Base-by-base conservation (phyloP, 192 early-diverging fungal species). In the Backusella morwellensis region DNA sequence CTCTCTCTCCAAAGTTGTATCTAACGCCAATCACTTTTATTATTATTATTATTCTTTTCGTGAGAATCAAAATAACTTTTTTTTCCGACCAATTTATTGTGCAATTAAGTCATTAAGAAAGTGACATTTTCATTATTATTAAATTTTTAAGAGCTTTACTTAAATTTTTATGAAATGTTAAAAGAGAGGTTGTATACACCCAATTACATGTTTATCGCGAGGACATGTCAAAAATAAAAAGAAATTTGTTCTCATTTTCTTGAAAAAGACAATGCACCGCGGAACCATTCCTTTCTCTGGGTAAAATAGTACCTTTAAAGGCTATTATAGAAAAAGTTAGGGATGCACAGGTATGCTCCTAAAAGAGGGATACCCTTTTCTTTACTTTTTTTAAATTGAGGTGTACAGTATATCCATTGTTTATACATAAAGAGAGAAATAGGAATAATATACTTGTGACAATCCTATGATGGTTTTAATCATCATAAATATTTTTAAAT, bases 51-150 rank as follows among this genome's bases (percentile, higher is more conserved):
- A 32, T 32, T 32, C 29, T 21, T 56, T 56, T 56, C 54, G 54
- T 56, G 54, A 56, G 54, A 56, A 56, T 56, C 21, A 56, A 56
- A 59, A 59, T 59, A 59, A 59, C 54, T 59, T 59, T 59, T 59
- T 59, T 59, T 59, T 59, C 54, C 54, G 54, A 59, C 54, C 21
- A 23, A 23, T 26, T 50, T 59, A 59, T 59, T 59, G 23, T 59
- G 2, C 21, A 59, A 59, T 21, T 59, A 26, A 54, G 7, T 59
- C 21, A 59, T 59, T 26, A 19, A 52, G n/a, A 19, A 54, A 59
- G 23, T 59, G 54, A 3, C 54, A 59, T 21, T 3, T 59, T 52
- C 19, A 52, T 8, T 54, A 54, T 54, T n/a, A 21, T 19, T 5
- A 21, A n/a, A 21, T 23, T 21, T 21, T 21, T 21, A 21, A 54